phyloP scores from a whole-genome alignment of 805 yeast species.

The Candida ascalaphidarum region DNA sequence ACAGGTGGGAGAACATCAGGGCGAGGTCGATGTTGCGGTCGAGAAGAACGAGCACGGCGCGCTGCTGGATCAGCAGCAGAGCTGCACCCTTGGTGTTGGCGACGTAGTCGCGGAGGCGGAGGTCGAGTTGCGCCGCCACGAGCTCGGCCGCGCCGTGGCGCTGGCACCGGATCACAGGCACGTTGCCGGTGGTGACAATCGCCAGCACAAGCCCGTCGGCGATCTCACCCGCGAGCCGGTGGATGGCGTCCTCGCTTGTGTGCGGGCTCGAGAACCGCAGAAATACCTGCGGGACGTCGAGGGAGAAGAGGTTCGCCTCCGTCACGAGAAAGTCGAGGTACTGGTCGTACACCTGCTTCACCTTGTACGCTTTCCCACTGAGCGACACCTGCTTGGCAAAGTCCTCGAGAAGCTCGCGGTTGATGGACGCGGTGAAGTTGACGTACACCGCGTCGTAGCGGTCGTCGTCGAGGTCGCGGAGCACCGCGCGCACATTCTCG shows the following conservation, averaged over 20 bases:
- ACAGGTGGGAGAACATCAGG: conserved; percentile 92
- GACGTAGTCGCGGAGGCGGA: conserved; percentile 76
- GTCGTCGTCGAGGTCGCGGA: conserved; percentile 65
- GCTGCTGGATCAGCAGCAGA: conserved; percentile 28
- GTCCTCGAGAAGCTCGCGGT: conserved; percentile 75
- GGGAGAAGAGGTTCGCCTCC: conserved; percentile 82
- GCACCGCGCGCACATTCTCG: conserved; percentile 61
- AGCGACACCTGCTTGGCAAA: conserved; percentile 77
- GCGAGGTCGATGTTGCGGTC: conserved; percentile 89
- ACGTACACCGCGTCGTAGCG: conserved; percentile 73
- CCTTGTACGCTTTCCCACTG: conserved; percentile 59
- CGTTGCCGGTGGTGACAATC: conserved; percentile 64
- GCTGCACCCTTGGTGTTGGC: conserved; percentile 44
- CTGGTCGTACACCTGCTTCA: conserved; percentile 90
- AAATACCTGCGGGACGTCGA: conserved; percentile 62
- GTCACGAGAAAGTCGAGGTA: conserved; percentile 87
- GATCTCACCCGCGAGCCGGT: conserved; percentile 54
- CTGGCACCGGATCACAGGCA: conserved; percentile 89
- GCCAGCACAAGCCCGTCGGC: conserved; percentile 77
- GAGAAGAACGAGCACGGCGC: conserved; percentile 71
- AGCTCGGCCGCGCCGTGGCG: conserved; percentile 93
- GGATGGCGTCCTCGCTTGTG: conserved; percentile 70
- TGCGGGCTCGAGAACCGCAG: conserved; percentile 60
- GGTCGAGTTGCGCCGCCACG: conserved; percentile 81
- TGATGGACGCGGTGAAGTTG: conserved; percentile 77